Base-by-base conservation (phyloP, 2,329 filamentous ascomycete genomes). In the Samsoniella hepiali region DNA sequence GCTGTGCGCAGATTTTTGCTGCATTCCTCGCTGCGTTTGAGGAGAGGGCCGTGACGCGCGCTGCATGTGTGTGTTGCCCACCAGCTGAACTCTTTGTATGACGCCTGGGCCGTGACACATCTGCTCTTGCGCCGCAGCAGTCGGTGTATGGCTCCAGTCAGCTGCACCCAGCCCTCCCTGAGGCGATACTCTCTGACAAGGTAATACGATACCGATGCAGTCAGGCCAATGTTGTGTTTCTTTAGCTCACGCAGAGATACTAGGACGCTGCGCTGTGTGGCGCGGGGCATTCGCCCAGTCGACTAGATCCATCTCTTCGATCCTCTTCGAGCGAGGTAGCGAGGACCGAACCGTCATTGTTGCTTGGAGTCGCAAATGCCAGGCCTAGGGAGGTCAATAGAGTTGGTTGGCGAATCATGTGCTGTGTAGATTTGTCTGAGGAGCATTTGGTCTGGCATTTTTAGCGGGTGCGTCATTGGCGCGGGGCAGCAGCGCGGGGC, bases 1-100 rank as follows among this genome's bases (percentile, higher is more conserved):
- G 29, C 15, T 60, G 47, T 60, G 58, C 27, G 58, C 47, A 2
- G 58, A 60, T 27, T 60, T 60, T 44, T 60, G 58, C 36, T 36
- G 44, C 32, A 27, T 58, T 29, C 56, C 56, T 34, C 56, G 56
- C 13, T 45, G 54, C 9, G 54, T 57, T 27, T 57, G 17, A 57
- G 22, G 22, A 22, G 22, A 22, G 22, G 22, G 22, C 22, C 22
- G 22, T 22, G 22, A 22, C 22, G 22, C 22, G 22, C 22, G 22
- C 22, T 22, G 22, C 22, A 22, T 22, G 22, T 22, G 22, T 22
- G 22, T 22, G 22, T 22, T 22, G 22, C 22, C 22, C 22, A 22
- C 22, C 5, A 38, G 36, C 36, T 38, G 36, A 38, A 11, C 36
- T 38, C 22, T 38, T 10, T 9, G 36, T 38, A 38, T 38, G 36